phyloP scores from a whole-genome alignment of 345 rosid species.

The Psidium guajava region DNA sequence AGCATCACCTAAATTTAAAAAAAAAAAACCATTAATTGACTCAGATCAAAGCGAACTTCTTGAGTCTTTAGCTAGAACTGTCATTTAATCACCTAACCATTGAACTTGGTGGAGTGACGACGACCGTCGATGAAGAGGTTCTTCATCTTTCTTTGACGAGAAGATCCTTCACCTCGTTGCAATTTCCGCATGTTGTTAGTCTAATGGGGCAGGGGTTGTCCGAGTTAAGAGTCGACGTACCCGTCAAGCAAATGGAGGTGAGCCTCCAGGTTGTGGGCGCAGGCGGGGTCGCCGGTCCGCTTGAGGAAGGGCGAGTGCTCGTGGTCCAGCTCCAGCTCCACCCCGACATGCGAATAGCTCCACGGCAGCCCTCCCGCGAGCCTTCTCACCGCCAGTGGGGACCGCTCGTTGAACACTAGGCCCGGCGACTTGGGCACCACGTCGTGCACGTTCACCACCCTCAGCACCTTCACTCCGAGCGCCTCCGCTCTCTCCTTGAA shows the following conservation, averaged over 20 bases:
- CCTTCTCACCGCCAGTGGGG: conserved; percentile 31
- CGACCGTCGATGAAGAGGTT: neutral
- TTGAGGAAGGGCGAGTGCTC: conserved; percentile 63
- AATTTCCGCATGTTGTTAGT: neutral
- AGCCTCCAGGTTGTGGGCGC: conserved; percentile 74
- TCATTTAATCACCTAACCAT: neutral
- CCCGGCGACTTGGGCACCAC: conserved; percentile 70
- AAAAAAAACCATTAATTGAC: too few species aligned
- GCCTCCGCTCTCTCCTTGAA: conserved; percentile 51
- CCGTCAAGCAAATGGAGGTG: conserved; percentile 78
- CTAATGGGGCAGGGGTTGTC: neutral
- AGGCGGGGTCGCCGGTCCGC: conserved; percentile 27
- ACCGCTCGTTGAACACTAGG: conserved; percentile 46
- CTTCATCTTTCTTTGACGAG: neutral
- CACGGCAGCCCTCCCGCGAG: conserved; percentile 51
- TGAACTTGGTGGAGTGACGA: neutral
- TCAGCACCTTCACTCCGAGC: conserved; percentile 59
- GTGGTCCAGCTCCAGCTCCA: conserved; percentile 56
- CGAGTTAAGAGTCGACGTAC: conserved; percentile 19
- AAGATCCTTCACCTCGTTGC: neutral
- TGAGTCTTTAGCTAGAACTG: neutral
- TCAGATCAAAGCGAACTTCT: too few species aligned
- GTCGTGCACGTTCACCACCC: conserved; percentile 66
- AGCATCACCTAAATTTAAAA: too few species aligned
- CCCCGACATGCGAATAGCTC: conserved; percentile 79